Percentiles rank a stretch among this genome's conserved stretches.
Conservation (phyloP, 345 rosid species). For the Eucalyptus urophylla region DNA sequence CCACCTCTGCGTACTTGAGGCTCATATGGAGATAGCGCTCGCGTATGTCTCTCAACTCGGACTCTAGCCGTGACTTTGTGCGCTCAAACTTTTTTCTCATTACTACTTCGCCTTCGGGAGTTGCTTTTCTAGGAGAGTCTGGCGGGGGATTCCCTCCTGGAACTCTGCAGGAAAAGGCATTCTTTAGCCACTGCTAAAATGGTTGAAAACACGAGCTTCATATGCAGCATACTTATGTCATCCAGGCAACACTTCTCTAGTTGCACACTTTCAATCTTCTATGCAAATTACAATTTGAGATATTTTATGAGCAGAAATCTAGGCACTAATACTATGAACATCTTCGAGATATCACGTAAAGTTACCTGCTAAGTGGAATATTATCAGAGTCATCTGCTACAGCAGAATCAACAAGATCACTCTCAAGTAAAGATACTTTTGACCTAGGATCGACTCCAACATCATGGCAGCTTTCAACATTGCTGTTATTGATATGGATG, state of each 20-base stretch:
- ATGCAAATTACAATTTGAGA: background rate
- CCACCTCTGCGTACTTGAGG: slow-evolving; percentile 53
- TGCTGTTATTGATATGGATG: background rate
- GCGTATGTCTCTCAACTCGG: slow-evolving; percentile 36
- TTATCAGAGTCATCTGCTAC: background rate
- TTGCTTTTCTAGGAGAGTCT: slow-evolving; percentile 15
- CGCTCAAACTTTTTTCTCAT: slow-evolving; percentile 28
- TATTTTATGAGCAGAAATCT: background rate
- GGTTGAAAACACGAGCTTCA: background rate
- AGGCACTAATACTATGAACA: background rate
- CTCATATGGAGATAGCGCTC: slow-evolving; percentile 48
- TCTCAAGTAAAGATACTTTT: background rate
- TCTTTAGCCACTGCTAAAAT: background rate
- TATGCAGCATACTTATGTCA: background rate
- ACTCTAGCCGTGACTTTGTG: slow-evolving; percentile 34
- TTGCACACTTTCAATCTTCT: background rate
- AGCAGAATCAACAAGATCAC: background rate
- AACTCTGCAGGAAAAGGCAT: slow-evolving; percentile 2
- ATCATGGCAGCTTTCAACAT: background rate
- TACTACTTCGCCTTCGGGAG: slow-evolving; percentile 20
- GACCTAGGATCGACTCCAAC: background rate
- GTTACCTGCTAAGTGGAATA: background rate
- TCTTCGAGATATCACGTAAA: background rate
- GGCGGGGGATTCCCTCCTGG: slow-evolving; percentile 1
- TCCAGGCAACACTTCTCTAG: background rate